Percentiles rank a stretch among this genome's conserved stretches.
Evolutionary conservation across 2,329 filamentous ascomycete genomes (phyloP).

Genomic region (Chaetomium strumarium): DNA sequence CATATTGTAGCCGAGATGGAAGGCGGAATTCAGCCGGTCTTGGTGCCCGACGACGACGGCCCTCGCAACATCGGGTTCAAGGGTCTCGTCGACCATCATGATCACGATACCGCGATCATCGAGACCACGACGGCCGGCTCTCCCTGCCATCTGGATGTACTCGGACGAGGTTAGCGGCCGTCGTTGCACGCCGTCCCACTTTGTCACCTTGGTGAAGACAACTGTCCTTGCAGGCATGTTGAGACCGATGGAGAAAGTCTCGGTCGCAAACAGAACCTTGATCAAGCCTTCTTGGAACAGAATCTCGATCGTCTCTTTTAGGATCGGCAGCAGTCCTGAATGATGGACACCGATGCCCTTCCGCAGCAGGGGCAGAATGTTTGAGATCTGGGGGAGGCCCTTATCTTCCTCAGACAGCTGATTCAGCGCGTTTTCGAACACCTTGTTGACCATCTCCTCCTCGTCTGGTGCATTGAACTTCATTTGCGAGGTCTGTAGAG

Average conservation of each 20-base stretch:
- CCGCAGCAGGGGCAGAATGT: conserved; percentile 81
- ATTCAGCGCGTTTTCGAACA: conserved; percentile 89
- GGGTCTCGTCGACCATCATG: conserved; percentile 98
- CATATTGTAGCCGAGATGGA: conserved; percentile 99
- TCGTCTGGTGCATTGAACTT: conserved; percentile 96
- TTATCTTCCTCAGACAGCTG: conserved; percentile 90
- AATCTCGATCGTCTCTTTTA: conserved; percentile 99
- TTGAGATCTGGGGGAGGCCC: conserved; percentile 79
- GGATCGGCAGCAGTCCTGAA: conserved; percentile 85
- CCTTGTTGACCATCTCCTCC: conserved; percentile 87
- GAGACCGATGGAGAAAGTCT: conserved; percentile 96
- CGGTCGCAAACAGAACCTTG: conserved; percentile 95
- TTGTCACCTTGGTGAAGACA: conserved; percentile 94
- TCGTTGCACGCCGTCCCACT: conserved; percentile 78
- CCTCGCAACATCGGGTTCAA: conserved; percentile 90
- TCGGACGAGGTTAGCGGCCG: conserved; percentile 90
- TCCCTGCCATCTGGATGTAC: conserved; percentile 98
- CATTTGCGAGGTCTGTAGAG: conserved; percentile 77
- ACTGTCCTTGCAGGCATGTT: conserved; percentile 99
- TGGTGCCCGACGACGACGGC: conserved; percentile 94
- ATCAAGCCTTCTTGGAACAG: conserved; percentile 96
- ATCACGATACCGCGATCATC: conserved; percentile 98
- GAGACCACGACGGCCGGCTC: conserved; percentile 91
- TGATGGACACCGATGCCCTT: conserved; percentile 97
- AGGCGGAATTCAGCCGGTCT: conserved; percentile 94